A percentile compares a stretch with the other conserved stretches of the same genome.
Conservation (phyloP, 2,329 filamentous ascomycete genomes). For the Daldinia eschscholtzii region DNA sequence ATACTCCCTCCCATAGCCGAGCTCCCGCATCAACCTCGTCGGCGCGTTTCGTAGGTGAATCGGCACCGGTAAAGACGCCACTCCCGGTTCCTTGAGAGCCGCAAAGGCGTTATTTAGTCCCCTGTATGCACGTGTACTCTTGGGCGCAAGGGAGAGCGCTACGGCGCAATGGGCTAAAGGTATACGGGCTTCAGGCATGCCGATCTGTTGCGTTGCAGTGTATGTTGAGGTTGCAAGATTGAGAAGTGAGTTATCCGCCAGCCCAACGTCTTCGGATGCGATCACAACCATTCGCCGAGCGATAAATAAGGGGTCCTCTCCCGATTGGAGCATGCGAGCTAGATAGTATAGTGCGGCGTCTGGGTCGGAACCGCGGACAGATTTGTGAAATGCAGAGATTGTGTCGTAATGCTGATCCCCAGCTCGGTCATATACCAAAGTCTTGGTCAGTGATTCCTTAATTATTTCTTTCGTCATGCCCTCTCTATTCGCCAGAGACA, state of each 20-base stretch:
- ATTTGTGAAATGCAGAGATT: constrained; percentile 97
- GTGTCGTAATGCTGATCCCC: constrained; percentile 98
- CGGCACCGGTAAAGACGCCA: constrained; percentile 85
- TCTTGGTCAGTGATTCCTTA: constrained; percentile 88
- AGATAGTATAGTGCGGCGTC: constrained; percentile 96
- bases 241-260: constrained; percentile 88
- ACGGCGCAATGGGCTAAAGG: constrained; percentile 89
- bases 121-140: constrained; percentile 89
- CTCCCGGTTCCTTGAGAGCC: constrained; percentile 83
- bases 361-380: constrained; percentile 85
- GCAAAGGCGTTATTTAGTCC: constrained; percentile 83
- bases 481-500: constrained; percentile 77
- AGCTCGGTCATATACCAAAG: constrained; percentile 92
- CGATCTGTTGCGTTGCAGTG: constrained; percentile 90
- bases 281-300: constrained; percentile 94
- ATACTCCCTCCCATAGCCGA: constrained; percentile 91
- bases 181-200: constrained; percentile 94
- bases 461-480: constrained; percentile 80
- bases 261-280: constrained; percentile 91
- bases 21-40: constrained; percentile 90
- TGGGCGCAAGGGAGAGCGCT: constrained; percentile 82
- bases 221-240: constrained; percentile 88
- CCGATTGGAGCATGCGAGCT: constrained; percentile 93
- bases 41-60: constrained; percentile 92
- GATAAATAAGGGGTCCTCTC: constrained; percentile 93